Evolutionary conservation across 83 land plant species (phyloP).

Genomic region (Isoetes engelmannii): DNA sequence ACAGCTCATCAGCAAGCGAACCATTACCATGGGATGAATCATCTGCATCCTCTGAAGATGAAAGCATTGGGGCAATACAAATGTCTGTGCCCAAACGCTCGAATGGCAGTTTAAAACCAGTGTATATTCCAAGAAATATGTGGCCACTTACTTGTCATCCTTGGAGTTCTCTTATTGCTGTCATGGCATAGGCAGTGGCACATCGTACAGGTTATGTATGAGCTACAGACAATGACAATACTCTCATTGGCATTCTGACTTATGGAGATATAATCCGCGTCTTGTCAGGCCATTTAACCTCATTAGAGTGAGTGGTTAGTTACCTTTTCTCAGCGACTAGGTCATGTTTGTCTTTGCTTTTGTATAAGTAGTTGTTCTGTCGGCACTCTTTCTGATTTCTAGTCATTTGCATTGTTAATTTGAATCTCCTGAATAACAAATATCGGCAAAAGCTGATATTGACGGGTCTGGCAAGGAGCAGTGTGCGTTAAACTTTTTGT

Average conservation of each 20-base stretch:
- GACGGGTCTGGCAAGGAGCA: too few relatives aligned
- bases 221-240: constrained; percentile 60
- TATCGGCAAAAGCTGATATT: too few relatives aligned
- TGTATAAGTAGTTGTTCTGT: too few relatives aligned
- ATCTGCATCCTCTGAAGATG: neutral
- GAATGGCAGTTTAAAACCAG: neutral
- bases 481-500: too few relatives aligned
- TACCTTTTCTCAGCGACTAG: too few relatives aligned
- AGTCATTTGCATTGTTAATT: too few relatives aligned
- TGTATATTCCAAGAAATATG: neutral
- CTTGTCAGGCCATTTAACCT: constrained; percentile 10
- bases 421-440: too few relatives aligned
- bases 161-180: constrained; percentile 75
- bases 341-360: too few relatives aligned
- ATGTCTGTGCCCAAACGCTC: neutral
- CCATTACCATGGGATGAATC: neutral
- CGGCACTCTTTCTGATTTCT: too few relatives aligned
- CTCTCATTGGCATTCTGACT: constrained; percentile 63
- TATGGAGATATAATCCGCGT: constrained; percentile 41
- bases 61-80: neutral
- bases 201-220: constrained; percentile 70
- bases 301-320: constrained; percentile 2
- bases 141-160: constrained; percentile 35
- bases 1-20: neutral
- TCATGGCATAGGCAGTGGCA: constrained; percentile 77